Conservation (phyloP, 495 filamentous ascomycete species). For the Trichoderma reesei region DNA sequence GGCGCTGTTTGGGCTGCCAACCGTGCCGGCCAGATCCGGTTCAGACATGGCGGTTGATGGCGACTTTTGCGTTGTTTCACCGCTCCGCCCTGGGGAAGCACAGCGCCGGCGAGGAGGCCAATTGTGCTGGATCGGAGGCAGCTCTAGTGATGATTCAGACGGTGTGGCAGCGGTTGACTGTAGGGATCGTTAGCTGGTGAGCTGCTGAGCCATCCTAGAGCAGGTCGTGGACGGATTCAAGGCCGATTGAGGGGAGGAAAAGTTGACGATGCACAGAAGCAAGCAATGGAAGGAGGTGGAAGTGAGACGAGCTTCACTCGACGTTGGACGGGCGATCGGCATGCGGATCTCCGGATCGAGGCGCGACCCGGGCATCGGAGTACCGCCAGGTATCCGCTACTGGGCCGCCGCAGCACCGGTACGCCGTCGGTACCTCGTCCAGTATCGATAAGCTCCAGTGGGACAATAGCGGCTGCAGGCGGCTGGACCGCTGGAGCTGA, state of each 20-base stretch:
- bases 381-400: background rate
- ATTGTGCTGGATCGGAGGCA: background rate
- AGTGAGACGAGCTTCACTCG: background rate
- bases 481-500: background rate
- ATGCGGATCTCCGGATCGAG: background rate
- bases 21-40: background rate
- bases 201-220: background rate
- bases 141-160: background rate
- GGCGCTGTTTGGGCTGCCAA: background rate
- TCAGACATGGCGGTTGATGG: background rate
- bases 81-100: constrained; percentile 3
- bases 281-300: background rate
- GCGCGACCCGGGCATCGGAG: background rate
- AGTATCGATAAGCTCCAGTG: background rate
- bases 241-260: background rate
- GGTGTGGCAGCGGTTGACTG: background rate
- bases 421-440: background rate
- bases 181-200: background rate
- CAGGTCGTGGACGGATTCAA: background rate
- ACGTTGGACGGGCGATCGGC: background rate
- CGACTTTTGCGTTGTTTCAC: background rate
- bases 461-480: background rate
- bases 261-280: background rate
- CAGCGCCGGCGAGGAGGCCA: background rate
- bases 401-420: background rate